phyloP scores from a whole-genome alignment of 1,139 yeast genomes.

The Geotrichum australiense region DNA sequence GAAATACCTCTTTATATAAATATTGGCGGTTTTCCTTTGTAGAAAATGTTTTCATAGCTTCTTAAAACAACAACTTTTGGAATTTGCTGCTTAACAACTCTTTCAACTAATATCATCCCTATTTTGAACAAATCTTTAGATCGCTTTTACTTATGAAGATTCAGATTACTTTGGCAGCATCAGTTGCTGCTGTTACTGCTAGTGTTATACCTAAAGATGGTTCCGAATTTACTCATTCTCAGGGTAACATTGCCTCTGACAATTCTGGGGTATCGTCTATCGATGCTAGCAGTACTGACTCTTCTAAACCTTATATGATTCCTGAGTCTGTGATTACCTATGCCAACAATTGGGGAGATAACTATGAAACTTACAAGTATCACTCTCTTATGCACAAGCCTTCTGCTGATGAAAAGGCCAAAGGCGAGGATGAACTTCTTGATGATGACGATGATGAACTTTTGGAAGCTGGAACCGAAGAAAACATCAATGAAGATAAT shows the following conservation, averaged over 20 bases:
- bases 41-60: too few relatives aligned
- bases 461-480: neutral
- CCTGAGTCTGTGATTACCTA: constrained; percentile 12
- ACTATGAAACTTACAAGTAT: constrained; percentile 12
- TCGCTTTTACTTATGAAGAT: too few relatives aligned
- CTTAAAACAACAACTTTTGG: too few relatives aligned
- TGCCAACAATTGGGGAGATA: constrained; percentile 16
- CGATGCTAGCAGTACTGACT: neutral
- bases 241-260: neutral
- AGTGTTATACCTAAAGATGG: neutral
- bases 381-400: constrained; percentile 15
- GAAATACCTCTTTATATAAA: too few relatives aligned
- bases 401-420: neutral
- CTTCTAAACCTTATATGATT: constrained; percentile 1
- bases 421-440: neutral
- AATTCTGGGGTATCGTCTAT: neutral
- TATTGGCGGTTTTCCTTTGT: too few relatives aligned
- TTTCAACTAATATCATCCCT: too few relatives aligned
- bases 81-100: too few relatives aligned
- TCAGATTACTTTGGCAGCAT: too few relatives aligned
- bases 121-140: too few relatives aligned
- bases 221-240: neutral
- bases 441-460: neutral
- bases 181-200: neutral
- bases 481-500: neutral